A percentile compares a stretch with the other conserved stretches of the same genome.
These are phyloP conservation scores for Zoysia japonica DNA, from an alignment of 176 grass and related monocot genomes.

Conservation along the genomic window DNA sequence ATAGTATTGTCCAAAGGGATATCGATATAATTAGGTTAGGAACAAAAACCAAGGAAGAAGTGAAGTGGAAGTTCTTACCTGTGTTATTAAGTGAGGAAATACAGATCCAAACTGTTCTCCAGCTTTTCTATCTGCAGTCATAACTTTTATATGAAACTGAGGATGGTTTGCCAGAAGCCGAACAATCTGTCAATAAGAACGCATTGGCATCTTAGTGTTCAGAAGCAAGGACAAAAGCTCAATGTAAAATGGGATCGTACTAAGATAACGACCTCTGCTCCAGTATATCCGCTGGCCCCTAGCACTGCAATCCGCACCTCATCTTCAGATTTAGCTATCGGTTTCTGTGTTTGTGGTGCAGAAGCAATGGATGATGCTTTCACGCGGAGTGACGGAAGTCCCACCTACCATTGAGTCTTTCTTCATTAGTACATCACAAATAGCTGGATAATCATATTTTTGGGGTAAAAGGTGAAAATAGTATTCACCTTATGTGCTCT, in stretches of 20 bases:
- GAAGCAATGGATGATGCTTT: slow-evolving; percentile 59
- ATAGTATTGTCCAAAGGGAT: not conserved
- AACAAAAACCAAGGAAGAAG: slow-evolving; percentile 1
- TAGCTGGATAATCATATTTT: not conserved
- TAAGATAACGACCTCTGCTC: slow-evolving; percentile 65
- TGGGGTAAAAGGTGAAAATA: not conserved
- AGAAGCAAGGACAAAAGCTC: not conserved
- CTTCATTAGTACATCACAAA: not conserved
- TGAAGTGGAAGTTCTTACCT: slow-evolving; percentile 47
- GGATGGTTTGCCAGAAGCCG: slow-evolving; percentile 85
- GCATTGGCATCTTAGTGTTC: not conserved
- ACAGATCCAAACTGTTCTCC: slow-evolving; percentile 80
- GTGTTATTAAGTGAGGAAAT: slow-evolving; percentile 90
- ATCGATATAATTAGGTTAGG: not conserved
- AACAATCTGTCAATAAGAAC: slow-evolving; percentile 63
- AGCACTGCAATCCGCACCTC: slow-evolving; percentile 65
- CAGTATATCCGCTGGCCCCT: slow-evolving; percentile 95
- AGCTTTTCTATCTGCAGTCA: slow-evolving; percentile 97
- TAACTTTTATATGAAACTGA: slow-evolving; percentile 66
- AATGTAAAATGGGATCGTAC: not conserved
- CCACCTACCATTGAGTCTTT: not conserved
- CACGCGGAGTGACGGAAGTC: slow-evolving; percentile 2
- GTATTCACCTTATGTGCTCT: slow-evolving; percentile 15
- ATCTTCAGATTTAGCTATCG: slow-evolving; percentile 54
- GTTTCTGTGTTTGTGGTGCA: slow-evolving; percentile 45